Evolutionary conservation across 176 grass and related monocot genomes (phyloP).

Genomic region (Poa pratensis): DNA sequence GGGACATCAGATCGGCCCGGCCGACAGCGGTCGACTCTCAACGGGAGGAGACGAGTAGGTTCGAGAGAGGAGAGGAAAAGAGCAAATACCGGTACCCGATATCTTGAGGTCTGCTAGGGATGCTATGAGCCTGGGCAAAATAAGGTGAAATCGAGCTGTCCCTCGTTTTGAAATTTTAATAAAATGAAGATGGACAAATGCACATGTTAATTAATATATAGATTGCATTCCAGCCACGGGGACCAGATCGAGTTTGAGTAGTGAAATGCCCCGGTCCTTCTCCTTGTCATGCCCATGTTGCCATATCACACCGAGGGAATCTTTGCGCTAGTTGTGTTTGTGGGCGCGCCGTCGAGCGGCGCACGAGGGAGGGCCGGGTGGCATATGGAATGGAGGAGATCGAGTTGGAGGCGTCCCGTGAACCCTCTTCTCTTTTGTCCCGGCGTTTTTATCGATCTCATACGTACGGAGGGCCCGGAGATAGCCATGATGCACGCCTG

Average conservation of each 20-base stretch:
- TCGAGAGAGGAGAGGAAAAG: too few relatives aligned
- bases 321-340: conserved; percentile 1
- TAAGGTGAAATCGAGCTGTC: too few relatives aligned
- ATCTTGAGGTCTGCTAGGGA: too few relatives aligned
- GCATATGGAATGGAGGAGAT: background rate
- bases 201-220: too few relatives aligned
- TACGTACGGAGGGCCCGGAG: background rate
- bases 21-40: too few relatives aligned
- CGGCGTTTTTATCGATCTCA: conserved; percentile 7
- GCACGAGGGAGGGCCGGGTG: conserved; percentile 15
- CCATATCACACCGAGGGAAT: conserved; percentile 19
- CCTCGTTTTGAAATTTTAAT: too few relatives aligned
- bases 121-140: too few relatives aligned
- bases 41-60: too few relatives aligned
- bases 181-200: background rate
- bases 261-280: background rate
- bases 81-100: too few relatives aligned
- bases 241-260: background rate
- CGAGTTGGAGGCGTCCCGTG: conserved; percentile 19
- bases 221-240: background rate
- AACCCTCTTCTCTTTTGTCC: conserved; percentile 28
- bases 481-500: conserved; percentile 5
- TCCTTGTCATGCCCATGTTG: conserved; percentile 15
- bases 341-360: background rate
- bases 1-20: too few relatives aligned